Percentiles rank a stretch among this genome's conserved stretches.
Evolutionary conservation across 345 rosid species (phyloP).

Genomic region (Microthlaspi erraticum): DNA sequence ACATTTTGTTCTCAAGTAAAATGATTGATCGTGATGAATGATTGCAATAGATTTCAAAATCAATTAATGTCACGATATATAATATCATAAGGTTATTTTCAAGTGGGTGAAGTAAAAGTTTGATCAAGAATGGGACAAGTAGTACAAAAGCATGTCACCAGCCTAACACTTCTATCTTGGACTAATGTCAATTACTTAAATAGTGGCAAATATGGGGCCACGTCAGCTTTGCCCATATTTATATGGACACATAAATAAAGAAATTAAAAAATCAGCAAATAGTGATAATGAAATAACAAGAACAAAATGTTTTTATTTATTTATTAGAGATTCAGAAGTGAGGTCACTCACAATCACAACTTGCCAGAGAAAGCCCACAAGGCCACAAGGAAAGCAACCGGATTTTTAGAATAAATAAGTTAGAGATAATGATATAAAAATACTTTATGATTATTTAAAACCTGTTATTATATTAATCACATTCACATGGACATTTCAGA

Average conservation of each 20-base stretch:
- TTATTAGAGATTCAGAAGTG: slow-evolving; percentile 8
- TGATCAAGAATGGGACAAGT: slow-evolving; percentile 36
- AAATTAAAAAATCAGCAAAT: neutral
- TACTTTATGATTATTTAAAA: slow-evolving; percentile 30
- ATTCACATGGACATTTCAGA: slow-evolving; percentile 50
- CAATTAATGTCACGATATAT: too few species aligned
- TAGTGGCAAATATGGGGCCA: slow-evolving; percentile 33
- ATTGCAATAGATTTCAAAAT: slow-evolving; percentile 29
- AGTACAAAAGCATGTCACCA: slow-evolving; percentile 40
- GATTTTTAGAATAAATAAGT: slow-evolving; percentile 11
- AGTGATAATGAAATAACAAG: neutral
- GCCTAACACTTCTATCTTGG: slow-evolving; percentile 28
- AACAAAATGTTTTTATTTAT: neutral
- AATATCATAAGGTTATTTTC: slow-evolving; percentile 11
- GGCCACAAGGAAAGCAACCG: slow-evolving; percentile 34
- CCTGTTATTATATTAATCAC: slow-evolving; percentile 33
- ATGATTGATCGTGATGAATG: slow-evolving; percentile 32
- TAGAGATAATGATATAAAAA: neutral
- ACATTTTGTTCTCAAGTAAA: slow-evolving; percentile 28
- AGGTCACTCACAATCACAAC: slow-evolving; percentile 37
- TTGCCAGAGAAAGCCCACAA: slow-evolving; percentile 39
- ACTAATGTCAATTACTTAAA: slow-evolving; percentile 35
- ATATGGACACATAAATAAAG: slow-evolving; percentile 1
- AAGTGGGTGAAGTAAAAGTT: slow-evolving; percentile 28
- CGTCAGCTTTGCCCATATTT: slow-evolving; percentile 24